Base-by-base conservation (phyloP, 352 stramenopile species). In the Phytophthora sojae region DNA sequence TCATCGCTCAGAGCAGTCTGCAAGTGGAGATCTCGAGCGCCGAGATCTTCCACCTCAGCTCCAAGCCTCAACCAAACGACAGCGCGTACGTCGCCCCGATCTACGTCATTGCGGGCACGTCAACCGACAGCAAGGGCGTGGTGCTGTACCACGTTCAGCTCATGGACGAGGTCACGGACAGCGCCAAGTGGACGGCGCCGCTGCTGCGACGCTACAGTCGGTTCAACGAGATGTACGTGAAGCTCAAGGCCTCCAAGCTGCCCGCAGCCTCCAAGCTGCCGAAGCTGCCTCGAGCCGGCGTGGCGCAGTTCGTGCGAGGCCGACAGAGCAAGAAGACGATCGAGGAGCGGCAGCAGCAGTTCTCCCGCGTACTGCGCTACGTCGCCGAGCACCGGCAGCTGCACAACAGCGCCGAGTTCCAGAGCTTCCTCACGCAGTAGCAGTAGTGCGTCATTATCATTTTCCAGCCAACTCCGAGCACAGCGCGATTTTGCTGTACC, bases 151-250 rank as follows among this genome's bases (percentile, higher is more conserved):
- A 84, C 37, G 61, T 86, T 19, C 76, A 86, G 59, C 63, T 76
- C 42, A 70, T 71, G 26, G 65, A 81, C 50, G 73, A 80, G 6
- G 52, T 67, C 12, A 69, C 67, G 1, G 49, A 75, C 49, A 66
- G 61, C 32, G 55, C 57, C 14, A 68, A 82, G 69, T 83, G 73
- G 80, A 21, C 67, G 17, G 37, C 65, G 7, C 77, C 75, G 0
- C 11, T 85, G 14, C 44, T 69, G 53, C 73, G 73, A 21, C 82
- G 85, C n/a, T 92, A 89, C 68, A 83, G 71, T 0, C 68, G 79
- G 19, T 92, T 92, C 58, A 77, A 61, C 19, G 79, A 85, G n/a
- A 74, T 92, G 70, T 76, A 88, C 70, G 47, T 53, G 17, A 76
- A 82, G 61, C 53, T 90, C 4, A 76, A 81, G 21, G 68, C 67